Percentiles rank a stretch among this genome's conserved stretches.
phyloP scores from a whole-genome alignment of 2,329 filamentous ascomycete genomes.

The Leptodontidium sp. region DNA sequence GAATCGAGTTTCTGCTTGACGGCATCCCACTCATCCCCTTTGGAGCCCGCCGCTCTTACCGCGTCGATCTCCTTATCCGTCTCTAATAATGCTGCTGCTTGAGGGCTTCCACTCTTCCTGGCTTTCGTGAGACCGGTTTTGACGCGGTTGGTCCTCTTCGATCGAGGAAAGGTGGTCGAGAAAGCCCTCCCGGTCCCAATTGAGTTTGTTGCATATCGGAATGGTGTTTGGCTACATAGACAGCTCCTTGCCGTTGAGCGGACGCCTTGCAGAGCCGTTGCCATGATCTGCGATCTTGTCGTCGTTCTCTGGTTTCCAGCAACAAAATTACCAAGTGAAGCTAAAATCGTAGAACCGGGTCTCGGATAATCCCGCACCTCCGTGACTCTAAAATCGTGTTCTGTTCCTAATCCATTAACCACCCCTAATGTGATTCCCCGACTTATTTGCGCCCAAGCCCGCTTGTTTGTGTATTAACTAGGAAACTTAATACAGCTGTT shows the following conservation, averaged over 20 bases:
- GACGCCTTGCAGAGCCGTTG: conserved; percentile 44
- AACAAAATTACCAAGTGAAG: conserved; percentile 19
- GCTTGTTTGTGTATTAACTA: neutral
- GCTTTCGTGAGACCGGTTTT: conserved; percentile 19
- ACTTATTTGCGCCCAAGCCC: neutral
- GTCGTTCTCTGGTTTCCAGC: neutral
- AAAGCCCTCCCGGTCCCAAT: conserved; percentile 39
- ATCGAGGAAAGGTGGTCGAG: conserved; percentile 36
- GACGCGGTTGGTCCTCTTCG: conserved; percentile 26
- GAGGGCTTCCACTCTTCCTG: conserved; percentile 25
- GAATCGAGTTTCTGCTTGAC: conserved; percentile 23
- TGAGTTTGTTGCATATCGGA: conserved; percentile 31
- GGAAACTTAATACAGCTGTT: neutral
- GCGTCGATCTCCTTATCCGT: neutral
- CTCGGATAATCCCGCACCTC: conserved; percentile 14
- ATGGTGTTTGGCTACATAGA: conserved; percentile 32
- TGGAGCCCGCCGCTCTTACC: conserved; percentile 12
- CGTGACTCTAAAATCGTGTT: conserved; percentile 1
- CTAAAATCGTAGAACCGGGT: neutral
- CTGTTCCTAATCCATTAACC: neutral
- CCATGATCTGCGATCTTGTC: conserved; percentile 38
- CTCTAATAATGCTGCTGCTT: conserved; percentile 13
- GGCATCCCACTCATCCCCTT: conserved; percentile 23
- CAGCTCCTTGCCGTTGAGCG: conserved; percentile 42
- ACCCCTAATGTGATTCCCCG: neutral